These are phyloP conservation scores for Fusarium nematophilum DNA, from an alignment of 2,329 filamentous ascomycete species.

Conservation along the genomic window DNA sequence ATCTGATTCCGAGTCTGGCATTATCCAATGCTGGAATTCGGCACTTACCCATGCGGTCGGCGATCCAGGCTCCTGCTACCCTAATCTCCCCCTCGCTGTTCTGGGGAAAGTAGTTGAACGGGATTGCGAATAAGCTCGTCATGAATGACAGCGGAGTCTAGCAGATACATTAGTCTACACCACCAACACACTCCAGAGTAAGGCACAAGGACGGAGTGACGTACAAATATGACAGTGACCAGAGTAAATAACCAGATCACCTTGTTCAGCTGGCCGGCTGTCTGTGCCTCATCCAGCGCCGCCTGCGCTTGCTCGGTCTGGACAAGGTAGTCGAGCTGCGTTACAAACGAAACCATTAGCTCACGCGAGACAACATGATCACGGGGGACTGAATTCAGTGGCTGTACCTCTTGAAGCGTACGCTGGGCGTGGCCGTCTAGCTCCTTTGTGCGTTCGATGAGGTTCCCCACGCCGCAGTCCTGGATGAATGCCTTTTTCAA, in stretches of 20 bases:
- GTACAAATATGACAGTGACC: conserved; percentile 28
- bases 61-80: neutral
- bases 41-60: neutral
- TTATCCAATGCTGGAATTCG: neutral
- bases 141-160: conserved; percentile 30
- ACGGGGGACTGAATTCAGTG: too few species aligned
- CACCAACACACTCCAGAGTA: too few species aligned
- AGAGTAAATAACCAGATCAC: conserved; percentile 25
- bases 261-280: conserved; percentile 16
- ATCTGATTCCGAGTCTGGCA: neutral
- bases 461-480: neutral
- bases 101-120: conserved; percentile 8
- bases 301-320: conserved; percentile 27
- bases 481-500: neutral
- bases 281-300: conserved; percentile 24
- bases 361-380: too few species aligned
- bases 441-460: conserved; percentile 6
- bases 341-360: neutral
- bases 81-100: conserved; percentile 19
- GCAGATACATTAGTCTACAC: neutral
- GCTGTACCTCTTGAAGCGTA: conserved; percentile 14
- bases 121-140: conserved; percentile 28
- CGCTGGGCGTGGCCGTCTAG: conserved; percentile 1
- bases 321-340: conserved; percentile 16
- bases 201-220: neutral